These are phyloP conservation scores for Pseudonectria buxi DNA, from an alignment of 2,329 filamentous ascomycete genomes.

Conservation along the genomic window DNA sequence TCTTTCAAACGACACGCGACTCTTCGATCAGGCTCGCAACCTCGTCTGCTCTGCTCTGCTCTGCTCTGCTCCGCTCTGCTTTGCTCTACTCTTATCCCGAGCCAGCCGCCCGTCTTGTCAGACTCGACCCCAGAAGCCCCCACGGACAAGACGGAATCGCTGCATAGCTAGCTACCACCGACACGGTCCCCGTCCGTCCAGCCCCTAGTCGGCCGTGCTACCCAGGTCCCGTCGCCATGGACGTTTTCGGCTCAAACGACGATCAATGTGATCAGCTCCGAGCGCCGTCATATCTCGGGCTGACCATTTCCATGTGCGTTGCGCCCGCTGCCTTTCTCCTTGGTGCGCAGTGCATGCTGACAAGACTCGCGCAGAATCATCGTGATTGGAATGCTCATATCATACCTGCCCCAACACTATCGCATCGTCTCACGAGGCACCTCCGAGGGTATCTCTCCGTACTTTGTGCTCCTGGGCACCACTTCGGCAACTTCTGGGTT, in stretches of 20 bases:
- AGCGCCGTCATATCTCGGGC: conserved; percentile 46
- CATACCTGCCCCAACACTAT: conserved; percentile 90
- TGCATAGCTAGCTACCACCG: background rate
- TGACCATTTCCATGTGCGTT: conserved; percentile 49
- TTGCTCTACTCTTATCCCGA: too few species aligned
- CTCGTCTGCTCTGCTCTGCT: too few species aligned
- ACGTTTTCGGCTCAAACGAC: conserved; percentile 17
- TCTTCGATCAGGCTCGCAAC: too few species aligned
- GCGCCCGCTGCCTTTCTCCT: background rate
- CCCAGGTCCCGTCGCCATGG: conserved; percentile 14
- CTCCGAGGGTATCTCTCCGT: conserved; percentile 90
- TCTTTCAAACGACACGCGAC: too few species aligned
- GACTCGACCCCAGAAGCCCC: too few species aligned
- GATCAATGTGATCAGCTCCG: conserved; percentile 44
- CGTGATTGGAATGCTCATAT: conserved; percentile 79
- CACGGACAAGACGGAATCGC: too few species aligned
- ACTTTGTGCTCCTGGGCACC: conserved; percentile 89
- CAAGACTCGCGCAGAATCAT: conserved; percentile 49
- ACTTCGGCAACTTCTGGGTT: conserved; percentile 85
- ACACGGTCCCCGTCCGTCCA: background rate
- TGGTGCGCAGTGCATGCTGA: background rate
- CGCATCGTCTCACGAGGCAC: conserved; percentile 81
- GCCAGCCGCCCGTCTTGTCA: too few species aligned
- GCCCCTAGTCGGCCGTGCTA: conserved; percentile 2
- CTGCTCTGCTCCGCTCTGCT: too few species aligned